Conservation (phyloP, 1,284 basidiomycete species). For the Xerocomus amazonicus region DNA sequence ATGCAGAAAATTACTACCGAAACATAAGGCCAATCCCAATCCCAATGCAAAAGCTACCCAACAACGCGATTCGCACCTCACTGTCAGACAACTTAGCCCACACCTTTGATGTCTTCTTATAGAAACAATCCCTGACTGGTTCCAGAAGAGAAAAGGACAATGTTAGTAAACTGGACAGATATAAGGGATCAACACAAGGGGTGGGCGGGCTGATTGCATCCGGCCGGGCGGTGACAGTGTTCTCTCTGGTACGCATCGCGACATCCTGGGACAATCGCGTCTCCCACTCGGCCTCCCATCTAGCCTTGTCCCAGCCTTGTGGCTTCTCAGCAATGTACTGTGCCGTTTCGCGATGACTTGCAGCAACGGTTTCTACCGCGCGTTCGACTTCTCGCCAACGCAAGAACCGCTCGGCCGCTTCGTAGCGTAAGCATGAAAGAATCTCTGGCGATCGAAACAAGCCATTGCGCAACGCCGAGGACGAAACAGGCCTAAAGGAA, state of each 20-base stretch:
- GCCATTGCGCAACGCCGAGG: slow-evolving; percentile 50
- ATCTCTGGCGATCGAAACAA: slow-evolving; percentile 61
- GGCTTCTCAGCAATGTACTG: slow-evolving; percentile 21
- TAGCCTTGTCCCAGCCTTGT: slow-evolving; percentile 51
- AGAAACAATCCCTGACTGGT: slow-evolving; percentile 20
- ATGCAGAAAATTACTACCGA: slow-evolving; percentile 20
- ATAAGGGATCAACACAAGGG: slow-evolving; percentile 43
- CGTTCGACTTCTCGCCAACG: slow-evolving; percentile 66
- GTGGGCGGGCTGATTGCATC: slow-evolving; percentile 7
- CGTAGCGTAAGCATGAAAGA: slow-evolving; percentile 50
- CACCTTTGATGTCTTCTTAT: slow-evolving; percentile 12
- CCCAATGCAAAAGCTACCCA: slow-evolving; percentile 35
- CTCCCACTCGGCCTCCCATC: slow-evolving; percentile 65
- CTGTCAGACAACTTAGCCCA: slow-evolving; percentile 27
- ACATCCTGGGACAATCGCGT: slow-evolving; percentile 54
- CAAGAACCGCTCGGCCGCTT: slow-evolving; percentile 66
- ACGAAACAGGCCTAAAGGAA: slow-evolving; percentile 48
- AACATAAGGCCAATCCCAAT: slow-evolving; percentile 32
- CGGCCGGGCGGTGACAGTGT: slow-evolving; percentile 17
- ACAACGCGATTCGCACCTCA: slow-evolving; percentile 28
- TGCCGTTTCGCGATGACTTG: slow-evolving; percentile 26
- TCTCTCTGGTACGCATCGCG: slow-evolving; percentile 40
- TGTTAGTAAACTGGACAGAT: slow-evolving; percentile 44
- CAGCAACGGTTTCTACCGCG: slow-evolving; percentile 38
- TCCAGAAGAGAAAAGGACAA: slow-evolving; percentile 46